Evolutionary conservation across 345 rosid species (phyloP), one percentile per base, ranked within the genome.

Genomic region (Lepidium sativum): DNA sequence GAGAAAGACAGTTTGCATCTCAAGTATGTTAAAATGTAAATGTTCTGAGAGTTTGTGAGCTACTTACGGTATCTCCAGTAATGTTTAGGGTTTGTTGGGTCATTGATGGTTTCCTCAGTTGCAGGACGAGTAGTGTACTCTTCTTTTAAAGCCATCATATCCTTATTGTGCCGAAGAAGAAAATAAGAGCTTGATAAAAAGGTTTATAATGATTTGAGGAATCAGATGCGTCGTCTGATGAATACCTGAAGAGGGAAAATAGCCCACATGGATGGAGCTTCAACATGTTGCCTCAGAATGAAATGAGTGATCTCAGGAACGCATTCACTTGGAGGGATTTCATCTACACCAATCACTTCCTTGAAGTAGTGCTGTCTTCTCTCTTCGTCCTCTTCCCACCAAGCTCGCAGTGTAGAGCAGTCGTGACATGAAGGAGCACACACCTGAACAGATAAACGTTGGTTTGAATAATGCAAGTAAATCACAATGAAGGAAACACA

Each of bases 261-360:
- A 74, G 97, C 97, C 99, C 99, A 90, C 99, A 90, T 94, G n/a
- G 99, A 90, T 54, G 92, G 96, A 70, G 99, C 78, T 71, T 94
- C 96, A 54, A 92, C 78, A 53, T 94, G 97, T 57, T 90, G 92
- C 69, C 90, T 81, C 52, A 88, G 63, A 61, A 86, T 31, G 60
- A 84, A 94, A 69, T 79, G 21, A 27, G 84, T 85, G 44, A 94
- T 72, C 18, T 83, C 96, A 48, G 96, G 96, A 63, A 79, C 62
- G 56, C 99, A 94, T 68, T 55, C 70, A 71, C 80, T 77, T 1
- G 96, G 96, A 6, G 97, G 97, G 70, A 82, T 23, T 52, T 27
- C 80, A 73, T 90, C 95, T 54, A 81, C 68, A 25, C 96, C 97
- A 74, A 84, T 76, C 71, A 86, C 82, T 40, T 23, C 79, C 70